phyloP scores from a whole-genome alignment of 495 filamentous ascomycete species.

The Astrothelium subdiscretum region DNA sequence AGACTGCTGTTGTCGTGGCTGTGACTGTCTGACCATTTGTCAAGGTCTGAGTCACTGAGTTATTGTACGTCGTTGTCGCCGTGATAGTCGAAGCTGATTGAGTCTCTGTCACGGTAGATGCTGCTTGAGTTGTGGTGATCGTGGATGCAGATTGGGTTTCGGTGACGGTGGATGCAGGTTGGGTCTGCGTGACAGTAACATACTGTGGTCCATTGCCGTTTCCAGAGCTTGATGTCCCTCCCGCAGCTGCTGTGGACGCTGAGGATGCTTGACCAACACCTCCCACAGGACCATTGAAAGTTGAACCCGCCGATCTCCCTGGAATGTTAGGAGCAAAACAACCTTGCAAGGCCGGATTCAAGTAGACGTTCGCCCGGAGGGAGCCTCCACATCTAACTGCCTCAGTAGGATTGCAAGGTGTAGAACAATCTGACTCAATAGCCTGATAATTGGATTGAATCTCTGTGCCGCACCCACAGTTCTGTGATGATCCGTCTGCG shows the following conservation, averaged over 20 bases:
- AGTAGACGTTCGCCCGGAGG: neutral
- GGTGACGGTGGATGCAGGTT: neutral
- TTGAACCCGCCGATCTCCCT: neutral
- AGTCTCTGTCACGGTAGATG: neutral
- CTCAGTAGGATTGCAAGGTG: neutral
- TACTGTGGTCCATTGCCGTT: neutral
- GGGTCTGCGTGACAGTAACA: neutral
- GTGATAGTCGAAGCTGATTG: neutral
- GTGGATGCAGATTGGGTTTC: neutral
- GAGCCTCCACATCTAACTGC: neutral
- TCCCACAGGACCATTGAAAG: neutral
- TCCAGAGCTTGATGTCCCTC: neutral
- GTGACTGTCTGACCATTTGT: neutral
- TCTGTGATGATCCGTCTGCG: neutral
- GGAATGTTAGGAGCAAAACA: neutral
- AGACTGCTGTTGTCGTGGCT: neutral
- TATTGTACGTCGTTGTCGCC: neutral
- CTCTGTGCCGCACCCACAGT: constrained; percentile 4
- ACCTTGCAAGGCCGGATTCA: neutral
- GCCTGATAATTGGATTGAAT: constrained; percentile 1
- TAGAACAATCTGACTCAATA: neutral
- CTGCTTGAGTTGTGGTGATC: neutral
- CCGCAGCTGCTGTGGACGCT: neutral
- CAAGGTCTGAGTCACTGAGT: neutral
- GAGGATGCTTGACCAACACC: neutral